Conservation (phyloP, 352 stramenopile genomes). For the Globisporangium spiculum region DNA sequence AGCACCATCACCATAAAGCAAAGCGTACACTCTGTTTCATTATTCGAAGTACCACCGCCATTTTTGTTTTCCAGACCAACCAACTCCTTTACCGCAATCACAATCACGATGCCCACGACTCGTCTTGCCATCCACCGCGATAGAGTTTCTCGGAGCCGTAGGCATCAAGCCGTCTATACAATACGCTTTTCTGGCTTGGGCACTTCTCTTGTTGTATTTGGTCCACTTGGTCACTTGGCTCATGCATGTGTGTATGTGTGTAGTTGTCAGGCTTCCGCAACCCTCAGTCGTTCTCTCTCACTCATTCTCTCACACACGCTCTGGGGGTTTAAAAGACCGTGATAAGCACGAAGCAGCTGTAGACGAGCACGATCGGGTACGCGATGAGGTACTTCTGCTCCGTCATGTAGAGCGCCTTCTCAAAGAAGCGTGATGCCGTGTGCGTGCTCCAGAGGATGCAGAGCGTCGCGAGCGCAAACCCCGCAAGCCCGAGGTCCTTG, state of each 20-base stretch:
- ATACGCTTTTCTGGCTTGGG: no score
- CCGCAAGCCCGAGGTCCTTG: constrained; percentile 67
- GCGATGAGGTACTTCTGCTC: constrained; percentile 97
- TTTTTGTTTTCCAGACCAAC: not conserved
- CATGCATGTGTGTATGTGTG: not conserved
- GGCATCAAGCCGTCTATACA: no score
- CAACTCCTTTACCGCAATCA: no score
- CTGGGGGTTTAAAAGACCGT: constrained; percentile 91
- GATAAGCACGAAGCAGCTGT: constrained; percentile 98
- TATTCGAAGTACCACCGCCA: not conserved
- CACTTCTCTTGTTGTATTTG: not conserved
- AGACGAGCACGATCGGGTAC: constrained; percentile 96
- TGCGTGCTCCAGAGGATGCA: constrained; percentile 95
- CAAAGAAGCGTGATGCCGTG: constrained; percentile 94
- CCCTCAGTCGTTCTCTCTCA: not conserved
- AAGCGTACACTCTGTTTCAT: not conserved
- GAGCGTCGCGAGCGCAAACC: constrained; percentile 84
- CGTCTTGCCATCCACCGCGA: no score
- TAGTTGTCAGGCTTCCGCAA: not conserved
- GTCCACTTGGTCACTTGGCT: not conserved
- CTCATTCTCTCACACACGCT: not conserved
- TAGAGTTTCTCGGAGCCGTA: no score
- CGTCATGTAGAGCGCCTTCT: constrained; percentile 93
- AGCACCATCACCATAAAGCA: not conserved
- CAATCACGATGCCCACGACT: no score